Evolutionary conservation across 257 asterid genomes (phyloP), one percentile per base, ranked within the genome.

Genomic region (Coffea canephora): DNA sequence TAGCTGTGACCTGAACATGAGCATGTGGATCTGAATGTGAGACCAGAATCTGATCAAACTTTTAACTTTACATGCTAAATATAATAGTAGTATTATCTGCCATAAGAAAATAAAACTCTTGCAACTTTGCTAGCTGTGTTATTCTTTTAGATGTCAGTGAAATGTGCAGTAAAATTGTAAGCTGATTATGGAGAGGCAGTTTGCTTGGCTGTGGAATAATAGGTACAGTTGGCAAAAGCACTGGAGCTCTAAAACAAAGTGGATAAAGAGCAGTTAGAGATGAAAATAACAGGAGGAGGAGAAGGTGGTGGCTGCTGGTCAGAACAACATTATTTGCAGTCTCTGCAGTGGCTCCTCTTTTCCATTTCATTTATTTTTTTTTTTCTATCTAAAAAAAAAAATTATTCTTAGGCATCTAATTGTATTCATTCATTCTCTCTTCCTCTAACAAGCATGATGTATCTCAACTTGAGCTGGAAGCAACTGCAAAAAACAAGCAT

Each of bases 141-240:
- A 0, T 4, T 6, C 2, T 4, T 14, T 5, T 65, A 25, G 19
- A 12, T 48, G 55, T n/a, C n/a, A 71, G n/a, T 48, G 10, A 25
- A 48, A 14, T 71, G 0, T 71, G 6, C 57, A 12, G 36, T 14
- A 68, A 55, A 73, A 81, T 77, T 78, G 74, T 73, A 62, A 70
- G 71, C 87, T 87, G 87, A 88, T n/a, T 34, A 16, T 83, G 65
- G 65, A 64, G 68, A 78, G 71, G 72, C 94, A 92, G 97, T 89
- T 87, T 94, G 96, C 74, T 84, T 90, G 91, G 92, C 93, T 83
- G 96, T 94, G 93, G 96, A 92, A 86, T 77, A 65, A 81, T 88
- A 85, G 89, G 87, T 69, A 66, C 85, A 68, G 65, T 84, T 85
- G 78, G 81, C 75, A 45, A 62, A 76, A 43, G 27, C 12, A 57